Conservation (phyloP, 139 green algal genomes). For the Edaphochlamys debaryana region DNA sequence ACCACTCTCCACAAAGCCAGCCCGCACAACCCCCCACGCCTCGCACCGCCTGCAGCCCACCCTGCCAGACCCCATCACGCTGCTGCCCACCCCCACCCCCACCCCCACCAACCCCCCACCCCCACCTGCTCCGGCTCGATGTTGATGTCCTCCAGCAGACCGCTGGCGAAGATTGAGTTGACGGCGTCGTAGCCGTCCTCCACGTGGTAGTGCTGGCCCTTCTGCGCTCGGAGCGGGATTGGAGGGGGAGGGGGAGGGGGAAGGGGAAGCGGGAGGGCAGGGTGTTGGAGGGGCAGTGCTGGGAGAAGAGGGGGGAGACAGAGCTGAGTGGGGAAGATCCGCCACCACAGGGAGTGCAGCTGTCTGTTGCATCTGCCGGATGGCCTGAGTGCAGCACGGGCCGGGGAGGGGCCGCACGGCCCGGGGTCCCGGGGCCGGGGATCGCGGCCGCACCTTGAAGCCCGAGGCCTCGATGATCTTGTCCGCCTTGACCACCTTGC, state of each 20-base stretch:
- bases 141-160: slow-evolving; percentile 73
- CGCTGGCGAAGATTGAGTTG: slow-evolving; percentile 70
- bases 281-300: too few relatives aligned
- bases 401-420: too few relatives aligned
- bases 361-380: too few relatives aligned
- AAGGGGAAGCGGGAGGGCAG: too few relatives aligned
- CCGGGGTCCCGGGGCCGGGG: too few relatives aligned
- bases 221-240: slow-evolving; percentile 37
- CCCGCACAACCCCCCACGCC: too few relatives aligned
- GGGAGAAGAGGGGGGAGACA: neutral
- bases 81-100: neutral
- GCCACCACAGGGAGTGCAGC: too few relatives aligned
- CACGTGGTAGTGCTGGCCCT: slow-evolving; percentile 73
- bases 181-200: slow-evolving; percentile 74
- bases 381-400: too few relatives aligned
- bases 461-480: slow-evolving; percentile 60
- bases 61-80: neutral
- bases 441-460: slow-evolving; percentile 62
- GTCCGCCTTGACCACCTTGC: slow-evolving; percentile 61
- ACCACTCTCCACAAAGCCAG: too few relatives aligned
- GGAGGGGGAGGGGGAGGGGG: neutral
- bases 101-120: neutral
- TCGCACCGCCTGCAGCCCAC: neutral
- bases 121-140: slow-evolving; percentile 70
- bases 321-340: too few relatives aligned